These are phyloP conservation scores for Antrodiella citrinella DNA, from an alignment of 768 basidiomycete species.

Conservation along the genomic window DNA sequence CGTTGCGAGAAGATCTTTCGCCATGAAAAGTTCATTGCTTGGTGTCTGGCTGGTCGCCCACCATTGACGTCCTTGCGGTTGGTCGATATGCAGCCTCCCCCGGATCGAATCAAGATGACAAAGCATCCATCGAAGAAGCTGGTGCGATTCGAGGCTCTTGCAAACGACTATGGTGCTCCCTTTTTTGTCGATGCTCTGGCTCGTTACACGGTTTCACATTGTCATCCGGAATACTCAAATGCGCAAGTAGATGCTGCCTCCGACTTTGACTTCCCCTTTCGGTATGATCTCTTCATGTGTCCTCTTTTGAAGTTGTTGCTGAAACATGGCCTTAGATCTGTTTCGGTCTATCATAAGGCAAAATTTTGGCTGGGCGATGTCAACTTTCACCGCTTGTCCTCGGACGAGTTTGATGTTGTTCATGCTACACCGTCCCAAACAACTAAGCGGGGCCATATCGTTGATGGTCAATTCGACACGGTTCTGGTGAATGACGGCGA, in stretches of 20 bases:
- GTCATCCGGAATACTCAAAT: not conserved
- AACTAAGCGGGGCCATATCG: not conserved
- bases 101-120: not conserved
- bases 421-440: no score
- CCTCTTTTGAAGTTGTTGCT: not conserved
- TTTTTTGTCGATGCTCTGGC: not conserved
- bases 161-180: not conserved
- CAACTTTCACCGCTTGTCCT: not conserved
- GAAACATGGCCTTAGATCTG: not conserved
- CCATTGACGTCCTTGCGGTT: not conserved
- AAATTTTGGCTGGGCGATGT: not conserved
- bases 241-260: no score
- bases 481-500: not conserved
- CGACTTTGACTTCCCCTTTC: no score
- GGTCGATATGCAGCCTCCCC: not conserved
- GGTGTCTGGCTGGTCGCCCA: conserved; percentile 2
- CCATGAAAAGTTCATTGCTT: conserved; percentile 6
- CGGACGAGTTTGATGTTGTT: no score
- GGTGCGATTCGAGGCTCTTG: not conserved
- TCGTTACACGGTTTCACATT: not conserved
- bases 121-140: not conserved
- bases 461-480: conserved; percentile 3
- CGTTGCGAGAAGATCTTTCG: conserved; percentile 8
- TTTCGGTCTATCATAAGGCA: not conserved
- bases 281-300: not conserved